These are phyloP conservation scores for Lentinus tigrinus DNA, from an alignment of 768 basidiomycete species.

Conservation along the genomic window DNA sequence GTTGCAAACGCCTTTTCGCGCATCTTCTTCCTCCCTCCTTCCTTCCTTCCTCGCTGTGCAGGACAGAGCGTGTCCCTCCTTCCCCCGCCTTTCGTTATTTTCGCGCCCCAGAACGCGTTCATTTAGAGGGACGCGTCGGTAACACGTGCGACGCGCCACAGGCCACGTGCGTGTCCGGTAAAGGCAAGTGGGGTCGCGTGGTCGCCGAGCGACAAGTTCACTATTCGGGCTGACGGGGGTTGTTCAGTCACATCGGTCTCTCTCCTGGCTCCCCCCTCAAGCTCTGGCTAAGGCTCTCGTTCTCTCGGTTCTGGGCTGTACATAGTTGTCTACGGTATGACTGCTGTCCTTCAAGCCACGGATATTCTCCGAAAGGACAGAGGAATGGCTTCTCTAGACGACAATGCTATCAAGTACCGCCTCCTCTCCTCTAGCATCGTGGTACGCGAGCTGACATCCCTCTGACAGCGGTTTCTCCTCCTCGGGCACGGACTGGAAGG, in stretches of 20 bases:
- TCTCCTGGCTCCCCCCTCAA: constrained; percentile 8
- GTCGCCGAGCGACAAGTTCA: constrained; percentile 22
- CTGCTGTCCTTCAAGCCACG: constrained; percentile 61
- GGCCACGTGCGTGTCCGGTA: constrained; percentile 12
- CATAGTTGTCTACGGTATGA: constrained; percentile 17
- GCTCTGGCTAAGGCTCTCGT: constrained; percentile 11
- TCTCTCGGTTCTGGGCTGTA: constrained; percentile 15
- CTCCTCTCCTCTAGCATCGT: constrained; percentile 16
- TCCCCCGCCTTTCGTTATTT: too few species aligned
- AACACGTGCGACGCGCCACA: constrained; percentile 8
- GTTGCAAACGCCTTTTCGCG: too few species aligned
- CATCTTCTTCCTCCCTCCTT: neutral
- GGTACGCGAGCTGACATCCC: constrained; percentile 11
- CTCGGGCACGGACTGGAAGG: constrained; percentile 66
- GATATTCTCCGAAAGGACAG: constrained; percentile 60
- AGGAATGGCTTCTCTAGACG: constrained; percentile 60
- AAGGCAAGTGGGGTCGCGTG: constrained; percentile 24
- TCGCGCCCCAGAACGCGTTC: neutral
- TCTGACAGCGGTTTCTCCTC: constrained; percentile 50
- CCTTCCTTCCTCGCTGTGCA: neutral
- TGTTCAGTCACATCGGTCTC: constrained; percentile 17
- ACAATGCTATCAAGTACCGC: constrained; percentile 57
- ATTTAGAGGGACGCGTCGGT: constrained; percentile 1
- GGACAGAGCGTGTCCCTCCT: neutral
- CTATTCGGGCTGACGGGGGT: constrained; percentile 20